A percentile compares a stretch with the other conserved stretches of the same genome.
Evolutionary conservation across 345 rosid species (phyloP).

Genomic region (Erodium maritimum): DNA sequence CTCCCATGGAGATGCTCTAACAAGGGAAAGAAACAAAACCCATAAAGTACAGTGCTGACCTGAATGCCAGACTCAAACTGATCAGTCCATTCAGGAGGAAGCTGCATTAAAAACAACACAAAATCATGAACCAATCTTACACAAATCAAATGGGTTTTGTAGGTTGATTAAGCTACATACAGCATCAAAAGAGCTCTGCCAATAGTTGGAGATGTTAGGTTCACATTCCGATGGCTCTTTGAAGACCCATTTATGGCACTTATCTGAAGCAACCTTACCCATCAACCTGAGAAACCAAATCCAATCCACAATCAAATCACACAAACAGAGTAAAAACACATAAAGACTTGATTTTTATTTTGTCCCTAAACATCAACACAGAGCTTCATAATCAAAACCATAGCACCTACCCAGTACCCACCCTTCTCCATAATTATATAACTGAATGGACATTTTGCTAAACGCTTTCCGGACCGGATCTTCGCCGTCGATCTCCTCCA

Average conservation of each 20-base stretch:
- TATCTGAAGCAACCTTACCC: slow-evolving; percentile 99
- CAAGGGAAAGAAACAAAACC: too few species aligned
- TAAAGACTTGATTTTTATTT: neutral
- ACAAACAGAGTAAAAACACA: neutral
- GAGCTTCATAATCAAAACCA: neutral
- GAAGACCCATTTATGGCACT: slow-evolving; percentile 99
- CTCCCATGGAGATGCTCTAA: too few species aligned
- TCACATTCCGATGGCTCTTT: slow-evolving; percentile 94
- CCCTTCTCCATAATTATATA: slow-evolving; percentile 99
- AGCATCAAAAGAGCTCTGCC: slow-evolving; percentile 99
- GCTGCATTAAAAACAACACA: slow-evolving; percentile 37
- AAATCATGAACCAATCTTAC: too few species aligned
- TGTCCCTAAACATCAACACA: neutral
- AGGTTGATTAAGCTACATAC: slow-evolving; percentile 24
- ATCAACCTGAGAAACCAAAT: slow-evolving; percentile 49
- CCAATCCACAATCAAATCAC: slow-evolving; percentile 3
- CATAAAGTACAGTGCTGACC: slow-evolving; percentile 25
- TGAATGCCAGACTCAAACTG: slow-evolving; percentile 98
- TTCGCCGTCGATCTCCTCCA: slow-evolving; percentile 78
- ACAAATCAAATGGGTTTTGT: neutral
- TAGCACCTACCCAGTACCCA: slow-evolving; percentile 96
- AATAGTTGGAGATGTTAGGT: slow-evolving; percentile 86
- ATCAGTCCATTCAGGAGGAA: slow-evolving; percentile 98
- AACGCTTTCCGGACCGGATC: slow-evolving; percentile 94
- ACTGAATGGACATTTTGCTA: slow-evolving; percentile 99